These are phyloP conservation scores for Mortierella sp. DNA, from an alignment of 371 early-diverging fungal genomes.

Conservation along the genomic window DNA sequence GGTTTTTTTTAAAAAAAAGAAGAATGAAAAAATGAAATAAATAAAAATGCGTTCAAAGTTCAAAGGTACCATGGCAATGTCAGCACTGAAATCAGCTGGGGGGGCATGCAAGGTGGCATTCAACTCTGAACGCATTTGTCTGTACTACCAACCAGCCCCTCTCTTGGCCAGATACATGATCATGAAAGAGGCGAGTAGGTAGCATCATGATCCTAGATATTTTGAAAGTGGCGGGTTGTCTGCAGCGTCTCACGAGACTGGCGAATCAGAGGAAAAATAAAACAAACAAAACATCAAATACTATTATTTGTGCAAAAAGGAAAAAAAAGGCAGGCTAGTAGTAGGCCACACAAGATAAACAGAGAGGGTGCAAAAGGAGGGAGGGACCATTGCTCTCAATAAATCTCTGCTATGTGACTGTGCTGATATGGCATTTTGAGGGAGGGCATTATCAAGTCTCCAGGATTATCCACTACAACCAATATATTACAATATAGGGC, in stretches of 20 bases:
- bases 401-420: too few relatives aligned
- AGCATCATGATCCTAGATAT: neutral
- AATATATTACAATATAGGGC: too few relatives aligned
- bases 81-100: slow-evolving; percentile 3
- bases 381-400: too few relatives aligned
- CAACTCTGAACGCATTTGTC: slow-evolving; percentile 13
- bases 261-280: too few relatives aligned
- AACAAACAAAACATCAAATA: too few relatives aligned
- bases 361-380: too few relatives aligned
- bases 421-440: too few relatives aligned
- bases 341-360: too few relatives aligned
- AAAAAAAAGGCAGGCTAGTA: too few relatives aligned
- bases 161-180: neutral
- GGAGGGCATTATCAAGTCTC: too few relatives aligned
- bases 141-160: neutral
- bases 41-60: slow-evolving; percentile 20
- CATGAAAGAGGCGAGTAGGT: neutral
- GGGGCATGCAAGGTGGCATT: slow-evolving; percentile 18
- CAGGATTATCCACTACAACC: too few relatives aligned
- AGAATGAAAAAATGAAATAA: neutral
- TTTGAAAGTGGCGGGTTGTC: neutral
- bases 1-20: neutral
- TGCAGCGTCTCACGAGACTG: neutral
- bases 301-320: neutral
- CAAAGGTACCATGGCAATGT: slow-evolving; percentile 4